Evolutionary conservation across 306 rosid genomes (phyloP).

Genomic region (Prunus armeniaca): DNA sequence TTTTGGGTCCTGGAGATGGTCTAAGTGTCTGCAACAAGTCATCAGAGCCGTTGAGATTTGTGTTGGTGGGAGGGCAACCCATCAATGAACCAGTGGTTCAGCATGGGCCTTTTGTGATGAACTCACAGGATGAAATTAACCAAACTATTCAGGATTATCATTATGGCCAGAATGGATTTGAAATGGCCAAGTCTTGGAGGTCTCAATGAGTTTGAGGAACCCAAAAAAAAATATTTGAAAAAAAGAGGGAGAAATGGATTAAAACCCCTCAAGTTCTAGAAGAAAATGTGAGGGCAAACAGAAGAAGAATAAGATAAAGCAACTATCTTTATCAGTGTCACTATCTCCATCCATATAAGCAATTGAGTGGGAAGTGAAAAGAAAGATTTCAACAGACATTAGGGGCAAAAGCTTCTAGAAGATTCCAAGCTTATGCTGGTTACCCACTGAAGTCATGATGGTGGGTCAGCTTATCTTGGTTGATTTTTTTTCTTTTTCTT

Average conservation of each 20-base stretch:
- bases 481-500: slow-evolving; percentile 1
- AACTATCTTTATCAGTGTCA: slow-evolving; percentile 41
- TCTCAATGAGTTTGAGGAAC: slow-evolving; percentile 41
- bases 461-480: slow-evolving; percentile 40
- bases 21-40: slow-evolving; percentile 78
- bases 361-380: slow-evolving; percentile 45
- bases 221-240: background rate
- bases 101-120: slow-evolving; percentile 96
- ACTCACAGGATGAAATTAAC: slow-evolving; percentile 79
- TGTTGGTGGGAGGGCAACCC: slow-evolving; percentile 77
- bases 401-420: slow-evolving; percentile 63
- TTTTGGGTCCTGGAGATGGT: slow-evolving; percentile 69
- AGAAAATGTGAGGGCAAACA: background rate
- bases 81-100: slow-evolving; percentile 79
- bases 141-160: slow-evolving; percentile 78
- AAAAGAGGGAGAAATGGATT: background rate
- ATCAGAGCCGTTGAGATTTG: slow-evolving; percentile 59
- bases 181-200: slow-evolving; percentile 70
- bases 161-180: slow-evolving; percentile 65
- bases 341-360: slow-evolving; percentile 32
- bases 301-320: slow-evolving; percentile 11
- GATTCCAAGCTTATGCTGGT: slow-evolving; percentile 20
- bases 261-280: background rate
- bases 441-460: slow-evolving; percentile 44
- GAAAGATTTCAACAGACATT: slow-evolving; percentile 25